Base-by-base conservation (phyloP, 2,329 filamentous ascomycete genomes). In the Alternaria rosae region DNA sequence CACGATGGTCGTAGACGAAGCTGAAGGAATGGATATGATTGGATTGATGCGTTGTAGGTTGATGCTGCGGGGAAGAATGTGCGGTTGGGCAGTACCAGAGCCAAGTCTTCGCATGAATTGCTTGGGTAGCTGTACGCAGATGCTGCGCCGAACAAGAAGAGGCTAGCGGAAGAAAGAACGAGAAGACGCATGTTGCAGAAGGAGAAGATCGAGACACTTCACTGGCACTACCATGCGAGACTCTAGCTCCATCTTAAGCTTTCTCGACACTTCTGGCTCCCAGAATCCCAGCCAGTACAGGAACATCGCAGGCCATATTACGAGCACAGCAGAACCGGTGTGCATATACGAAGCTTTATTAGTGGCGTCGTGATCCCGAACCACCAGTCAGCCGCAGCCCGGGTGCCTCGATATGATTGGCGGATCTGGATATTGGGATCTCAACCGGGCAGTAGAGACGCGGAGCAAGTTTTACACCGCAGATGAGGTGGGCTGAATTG, bases 1-100 rank as follows among this genome's bases (percentile, higher is more conserved):
- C 72, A 74, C 11, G 54, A 67, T 11, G 71, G 71, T 8, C 60
- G 59, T 5, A 72, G 45, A 0, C 67, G 65, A 42, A 64, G 60
- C 28, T 73, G 66, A 15, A 67, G 52, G 44, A 71, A 74, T 8
- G 70, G 67, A 25, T 72, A 74, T 0, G 71, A 72, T 13, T 54
- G 47, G 35, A 73, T 71, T 4, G 69, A 69, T 15, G 66, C 61
- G 26, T 74, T 73, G 59, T 74, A 74, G 9, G 57, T 62, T 6
- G 61, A 45, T 8, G 59, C 64, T 17, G 69, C 62, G 7, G 71
- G 65, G 41, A 57, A 67, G 47, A 68, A 70, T 41, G 69, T 65
- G 17, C 56, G 57, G 25, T 68, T 60, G 20, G 64, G 60, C 6
- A 73, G 64, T 23, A 47, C 56, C 5, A 61, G 60, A 2, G 64